These are phyloP conservation scores for Cryphonectria radicalis DNA, from an alignment of 2,329 filamentous ascomycete species.

Conservation along the genomic window DNA sequence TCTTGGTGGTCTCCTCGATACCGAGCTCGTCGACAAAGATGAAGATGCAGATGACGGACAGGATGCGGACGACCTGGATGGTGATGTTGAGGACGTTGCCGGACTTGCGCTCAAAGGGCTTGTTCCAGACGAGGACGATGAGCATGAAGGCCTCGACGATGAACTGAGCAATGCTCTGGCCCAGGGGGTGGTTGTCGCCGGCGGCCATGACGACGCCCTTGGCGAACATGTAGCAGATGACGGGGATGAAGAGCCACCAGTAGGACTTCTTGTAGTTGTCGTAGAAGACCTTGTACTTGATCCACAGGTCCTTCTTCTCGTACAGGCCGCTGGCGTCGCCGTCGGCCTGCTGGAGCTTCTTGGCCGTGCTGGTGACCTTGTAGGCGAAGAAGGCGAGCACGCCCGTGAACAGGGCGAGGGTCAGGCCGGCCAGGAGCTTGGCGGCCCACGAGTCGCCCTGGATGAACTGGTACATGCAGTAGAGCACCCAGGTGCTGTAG, in stretches of 20 bases:
- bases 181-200: conserved; percentile 81
- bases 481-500: conserved; percentile 94
- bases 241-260: conserved; percentile 96
- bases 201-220: conserved; percentile 86
- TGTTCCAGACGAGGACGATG: conserved; percentile 76
- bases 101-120: conserved; percentile 85
- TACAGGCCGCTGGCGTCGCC: conserved; percentile 77
- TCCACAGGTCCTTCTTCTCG: conserved; percentile 87
- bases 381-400: conserved; percentile 82
- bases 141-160: conserved; percentile 83
- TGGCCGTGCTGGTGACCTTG: conserved; percentile 79
- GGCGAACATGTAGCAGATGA: conserved; percentile 87
- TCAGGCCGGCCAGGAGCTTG: conserved; percentile 80
- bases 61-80: conserved; percentile 85
- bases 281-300: conserved; percentile 97
- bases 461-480: conserved; percentile 95
- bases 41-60: conserved; percentile 87
- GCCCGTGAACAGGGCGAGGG: conserved; percentile 77
- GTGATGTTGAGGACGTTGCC: conserved; percentile 91
- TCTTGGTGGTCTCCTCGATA: conserved; percentile 89
- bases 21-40: conserved; percentile 94
- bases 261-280: conserved; percentile 92
- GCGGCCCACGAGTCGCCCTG: conserved; percentile 93
- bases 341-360: conserved; percentile 72
- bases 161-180: conserved; percentile 79